phyloP scores from a whole-genome alignment of 768 basidiomycete genomes.

The Cystobasidium tubakii region DNA sequence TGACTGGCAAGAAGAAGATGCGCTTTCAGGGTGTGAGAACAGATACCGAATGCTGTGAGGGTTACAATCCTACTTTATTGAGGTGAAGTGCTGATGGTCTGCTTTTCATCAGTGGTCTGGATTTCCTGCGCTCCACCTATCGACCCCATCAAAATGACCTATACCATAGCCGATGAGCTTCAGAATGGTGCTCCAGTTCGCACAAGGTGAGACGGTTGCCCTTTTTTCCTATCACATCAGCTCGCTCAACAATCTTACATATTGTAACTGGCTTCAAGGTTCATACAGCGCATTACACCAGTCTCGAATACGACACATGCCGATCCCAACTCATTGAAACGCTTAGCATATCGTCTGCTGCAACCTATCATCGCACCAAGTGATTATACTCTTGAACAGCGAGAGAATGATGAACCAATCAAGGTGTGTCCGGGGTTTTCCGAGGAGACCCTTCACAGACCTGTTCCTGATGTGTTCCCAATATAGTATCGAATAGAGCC shows the following conservation, averaged over 20 bases:
- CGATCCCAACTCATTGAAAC: background rate
- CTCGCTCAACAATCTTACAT: no score
- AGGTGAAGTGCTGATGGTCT: background rate
- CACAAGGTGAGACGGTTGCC: background rate
- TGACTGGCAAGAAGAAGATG: constrained; percentile 13
- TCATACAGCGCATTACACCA: constrained; percentile 27
- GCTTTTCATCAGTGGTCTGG: constrained; percentile 9
- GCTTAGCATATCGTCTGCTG: constrained; percentile 22
- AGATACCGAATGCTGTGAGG: constrained; percentile 24
- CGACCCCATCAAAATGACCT: constrained; percentile 21
- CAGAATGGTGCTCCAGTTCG: constrained; percentile 22
- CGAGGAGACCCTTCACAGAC: no score
- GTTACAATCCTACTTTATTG: background rate
- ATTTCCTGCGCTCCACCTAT: constrained; percentile 15
- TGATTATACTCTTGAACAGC: constrained; percentile 16
- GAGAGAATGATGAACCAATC: constrained; percentile 15
- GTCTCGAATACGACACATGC: constrained; percentile 29
- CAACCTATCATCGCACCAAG: constrained; percentile 20
- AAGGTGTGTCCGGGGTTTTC: constrained; percentile 31
- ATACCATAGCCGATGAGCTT: constrained; percentile 23
- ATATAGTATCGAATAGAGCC: constrained; percentile 30
- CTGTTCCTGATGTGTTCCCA: background rate
- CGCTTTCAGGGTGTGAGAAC: constrained; percentile 26
- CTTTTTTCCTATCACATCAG: background rate
- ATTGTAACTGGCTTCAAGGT: constrained; percentile 3